Evolutionary conservation across 2,329 filamentous ascomycete species (phyloP).

Genomic region (Fusarium pseudoanthophilum): DNA sequence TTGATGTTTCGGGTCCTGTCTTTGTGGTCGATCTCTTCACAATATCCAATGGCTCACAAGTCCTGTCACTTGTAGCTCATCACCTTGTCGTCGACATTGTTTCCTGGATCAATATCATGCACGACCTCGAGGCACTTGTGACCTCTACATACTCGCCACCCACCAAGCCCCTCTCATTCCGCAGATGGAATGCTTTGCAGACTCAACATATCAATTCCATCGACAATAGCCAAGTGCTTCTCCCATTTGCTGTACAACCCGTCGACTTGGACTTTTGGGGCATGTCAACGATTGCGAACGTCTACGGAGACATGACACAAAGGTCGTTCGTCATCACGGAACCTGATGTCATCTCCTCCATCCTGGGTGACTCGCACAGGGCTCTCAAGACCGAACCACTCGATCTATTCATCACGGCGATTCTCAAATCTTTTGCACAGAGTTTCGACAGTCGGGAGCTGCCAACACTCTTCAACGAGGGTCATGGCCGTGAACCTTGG

Average conservation of each 20-base stretch:
- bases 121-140: slow-evolving; percentile 56
- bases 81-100: slow-evolving; percentile 57
- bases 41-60: slow-evolving; percentile 23
- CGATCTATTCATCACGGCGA: slow-evolving; percentile 52
- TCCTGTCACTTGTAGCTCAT: slow-evolving; percentile 48
- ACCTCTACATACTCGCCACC: slow-evolving; percentile 26
- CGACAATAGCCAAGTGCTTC: not conserved
- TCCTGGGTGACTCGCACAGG: slow-evolving; percentile 43
- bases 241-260: slow-evolving; percentile 13
- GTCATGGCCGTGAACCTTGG: slow-evolving; percentile 55
- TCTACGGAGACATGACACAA: slow-evolving; percentile 14
- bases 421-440: slow-evolving; percentile 49
- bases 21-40: slow-evolving; percentile 20
- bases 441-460: slow-evolving; percentile 49
- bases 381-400: slow-evolving; percentile 50
- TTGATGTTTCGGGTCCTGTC: slow-evolving; percentile 2
- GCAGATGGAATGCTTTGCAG: slow-evolving; percentile 52
- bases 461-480: slow-evolving; percentile 54
- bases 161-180: slow-evolving; percentile 49
- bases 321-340: slow-evolving; percentile 19
- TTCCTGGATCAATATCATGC: slow-evolving; percentile 57
- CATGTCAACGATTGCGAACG: slow-evolving; percentile 12
- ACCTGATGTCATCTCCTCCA: not conserved
- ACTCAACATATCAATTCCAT: slow-evolving; percentile 43
- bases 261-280: slow-evolving; percentile 36